Conservation (phyloP, 2,329 filamentous ascomycete species). For the Monilinia fructigena region DNA sequence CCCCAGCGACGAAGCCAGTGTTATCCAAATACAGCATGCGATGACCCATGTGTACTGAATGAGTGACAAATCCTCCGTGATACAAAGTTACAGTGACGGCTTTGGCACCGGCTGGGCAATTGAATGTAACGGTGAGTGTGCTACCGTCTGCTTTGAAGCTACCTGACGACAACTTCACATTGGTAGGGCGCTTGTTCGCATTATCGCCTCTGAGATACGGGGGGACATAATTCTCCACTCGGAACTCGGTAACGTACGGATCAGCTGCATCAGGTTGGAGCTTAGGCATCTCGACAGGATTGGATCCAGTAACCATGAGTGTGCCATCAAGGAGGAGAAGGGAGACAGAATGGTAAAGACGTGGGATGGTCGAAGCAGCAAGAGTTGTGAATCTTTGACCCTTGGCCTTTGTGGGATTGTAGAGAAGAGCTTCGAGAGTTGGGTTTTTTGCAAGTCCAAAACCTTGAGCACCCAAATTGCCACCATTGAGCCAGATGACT, state of each 20-base stretch:
- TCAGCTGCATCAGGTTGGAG: constrained; percentile 46
- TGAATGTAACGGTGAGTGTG: constrained; percentile 51
- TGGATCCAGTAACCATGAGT: constrained; percentile 58
- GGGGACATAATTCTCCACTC: constrained; percentile 60
- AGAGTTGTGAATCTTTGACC: constrained; percentile 50
- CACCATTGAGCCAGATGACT: constrained; percentile 59
- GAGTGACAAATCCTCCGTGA: constrained; percentile 60
- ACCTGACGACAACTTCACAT: constrained; percentile 47
- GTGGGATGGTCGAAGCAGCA: constrained; percentile 45
- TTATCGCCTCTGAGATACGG: constrained; percentile 57
- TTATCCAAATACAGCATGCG: constrained; percentile 55
- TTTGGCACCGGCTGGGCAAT: constrained; percentile 44
- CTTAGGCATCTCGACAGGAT: constrained; percentile 58
- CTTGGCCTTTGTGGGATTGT: constrained; percentile 52
- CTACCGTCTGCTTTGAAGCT: constrained; percentile 45
- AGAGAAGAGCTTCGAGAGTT: constrained; percentile 56
- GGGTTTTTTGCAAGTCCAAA: constrained; percentile 56
- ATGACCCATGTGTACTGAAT: constrained; percentile 61
- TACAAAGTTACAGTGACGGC: constrained; percentile 53
- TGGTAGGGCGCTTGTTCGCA: constrained; percentile 48
- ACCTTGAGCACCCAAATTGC: constrained; percentile 56
- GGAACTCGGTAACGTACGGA: constrained; percentile 58
- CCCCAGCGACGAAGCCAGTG: constrained; percentile 47
- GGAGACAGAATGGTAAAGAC: constrained; percentile 61
- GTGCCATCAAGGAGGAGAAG: constrained; percentile 60